Evolutionary conservation across 306 rosid genomes (phyloP), one percentile per base, ranked within the genome.

Genomic region (Ormosia emarginata): DNA sequence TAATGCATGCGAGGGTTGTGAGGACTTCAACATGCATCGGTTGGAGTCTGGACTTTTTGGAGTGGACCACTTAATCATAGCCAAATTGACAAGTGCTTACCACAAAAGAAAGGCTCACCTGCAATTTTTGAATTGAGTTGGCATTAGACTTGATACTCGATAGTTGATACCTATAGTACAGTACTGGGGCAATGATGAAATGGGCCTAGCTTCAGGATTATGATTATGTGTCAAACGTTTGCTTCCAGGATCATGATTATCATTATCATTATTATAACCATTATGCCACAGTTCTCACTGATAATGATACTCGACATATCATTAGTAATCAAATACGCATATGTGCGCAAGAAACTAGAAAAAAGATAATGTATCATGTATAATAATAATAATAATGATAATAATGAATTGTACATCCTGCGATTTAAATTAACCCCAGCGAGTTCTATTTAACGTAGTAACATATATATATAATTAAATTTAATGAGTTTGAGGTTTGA

Each of bases 61-160:
- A 41, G 70, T 82, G 86, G 86, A 82, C 86, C 86, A 82, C 86
- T 13, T 32, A 34, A 75, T 59, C 53, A 75, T 82, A 59, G 37
- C 29, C 56, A 68, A 75, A 67, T 67, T 75, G 81, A 57, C 77
- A 8, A 70, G 66, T 57, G 75, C 47, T 52, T 52, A 29, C 33
- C 65, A 47, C 9, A 61, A 63, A 56, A 65, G 5, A 14, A 41
- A 74, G 61, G 74, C 29, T 36, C 72, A 32, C 50, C 77, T 74
- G 70, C 75, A 74, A 66, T 7, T 81, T 81, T 81, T 74, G 75
- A 53, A 64, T 74, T 49, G 53, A 79, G 59, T 71, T 71, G 12
- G 73, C 52, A 71, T 71, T 80, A 36, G 66, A 71, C 65, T 71
- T 72, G 71, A 33, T 39, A 53, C 11, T 43, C 8, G 7, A 44